A percentile compares a stretch with the other conserved stretches of the same genome.
phyloP scores from a whole-genome alignment of 208 protist species.

The Giardia duodenalis region DNA sequence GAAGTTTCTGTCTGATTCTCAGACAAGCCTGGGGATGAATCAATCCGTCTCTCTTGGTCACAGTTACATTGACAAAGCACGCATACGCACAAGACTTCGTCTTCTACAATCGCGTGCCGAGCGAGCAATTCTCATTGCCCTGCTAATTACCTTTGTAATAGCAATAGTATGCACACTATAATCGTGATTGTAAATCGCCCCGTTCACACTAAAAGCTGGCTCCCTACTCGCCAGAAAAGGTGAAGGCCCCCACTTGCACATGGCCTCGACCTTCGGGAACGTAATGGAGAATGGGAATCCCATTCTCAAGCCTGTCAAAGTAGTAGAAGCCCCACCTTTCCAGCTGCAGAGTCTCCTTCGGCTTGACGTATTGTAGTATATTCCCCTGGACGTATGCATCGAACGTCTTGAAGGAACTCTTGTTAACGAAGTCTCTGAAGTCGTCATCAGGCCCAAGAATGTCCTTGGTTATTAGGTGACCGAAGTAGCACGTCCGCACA shows the following conservation, averaged over 20 bases:
- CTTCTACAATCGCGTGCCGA: too few species aligned
- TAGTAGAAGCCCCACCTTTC: conserved; percentile 91
- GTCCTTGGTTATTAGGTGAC: conserved; percentile 80
- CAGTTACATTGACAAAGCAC: too few species aligned
- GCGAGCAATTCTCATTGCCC: too few species aligned
- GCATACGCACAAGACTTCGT: too few species aligned
- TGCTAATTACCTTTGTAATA: too few species aligned
- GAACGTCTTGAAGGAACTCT: conserved; percentile 58
- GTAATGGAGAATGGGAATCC: conserved; percentile 3
- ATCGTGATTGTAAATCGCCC: too few species aligned
- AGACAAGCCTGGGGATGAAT: too few species aligned
- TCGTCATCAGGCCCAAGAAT: conserved; percentile 77
- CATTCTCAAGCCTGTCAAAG: conserved; percentile 54
- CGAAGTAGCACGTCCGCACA: conserved; percentile 70
- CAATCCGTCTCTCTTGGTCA: too few species aligned
- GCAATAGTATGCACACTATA: too few species aligned
- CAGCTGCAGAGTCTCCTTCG: conserved; percentile 77
- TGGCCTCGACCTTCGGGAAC: conserved; percentile 12
- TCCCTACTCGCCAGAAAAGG: conserved; percentile 8
- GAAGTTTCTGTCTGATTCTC: too few species aligned
- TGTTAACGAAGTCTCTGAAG: conserved; percentile 70
- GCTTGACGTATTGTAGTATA: conserved; percentile 53
- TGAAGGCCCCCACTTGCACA: not conserved
- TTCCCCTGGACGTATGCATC: conserved; percentile 18
- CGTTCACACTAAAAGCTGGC: too few species aligned